Base-by-base conservation (phyloP, 2,329 filamentous ascomycete genomes). In the Monosporascus sp. region DNA sequence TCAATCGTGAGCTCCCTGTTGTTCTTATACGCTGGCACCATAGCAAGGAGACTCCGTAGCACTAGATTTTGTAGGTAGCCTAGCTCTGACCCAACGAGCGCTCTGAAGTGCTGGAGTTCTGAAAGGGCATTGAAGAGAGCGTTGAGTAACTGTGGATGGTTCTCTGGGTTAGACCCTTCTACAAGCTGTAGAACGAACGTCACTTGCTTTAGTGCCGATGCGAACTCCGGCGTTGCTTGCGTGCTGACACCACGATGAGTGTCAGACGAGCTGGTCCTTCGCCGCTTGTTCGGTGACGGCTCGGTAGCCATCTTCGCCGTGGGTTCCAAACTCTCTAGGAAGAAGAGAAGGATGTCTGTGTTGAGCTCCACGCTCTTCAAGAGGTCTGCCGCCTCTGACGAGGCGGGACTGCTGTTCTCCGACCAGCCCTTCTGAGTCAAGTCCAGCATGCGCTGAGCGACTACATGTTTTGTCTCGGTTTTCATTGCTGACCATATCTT, bases 161-260 rank as follows among this genome's bases (percentile, higher is more conserved):
- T 79, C 52, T 85, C 85, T 0, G 90, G 88, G 46, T 84, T 81
- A 3, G 91, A 93, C 48, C 82, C 83, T 66, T 97, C 92, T 17
- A 97, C 82, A 25, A 97, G 74, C 68, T 97, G 92, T 38, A 97
- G 77, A 11, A 97, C 89, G 65, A 96, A 85, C 0, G 92, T 96
- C 51, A 93, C 81, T 62, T 87, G 88, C 61, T 84, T 83, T 57
- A 97, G 79, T 7, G 86, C 80, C 48, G 80, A 78, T 58, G 81
- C 82, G 31, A 92, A 72, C 64, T 89, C 85, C 7, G 81, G 77
- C 36, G 84, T 82, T 52, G 85, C 80, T 57, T 85, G 82, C 15
- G 80, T 75, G 37, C 81, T 79, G 51, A 83, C 75, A 47, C 80
- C 81, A 51, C 76, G 75, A 52, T 83, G 79, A 59, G 82, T 80